Evolutionary conservation across 768 basidiomycete species (phyloP).

Genomic region (Hericium rajendrae): DNA sequence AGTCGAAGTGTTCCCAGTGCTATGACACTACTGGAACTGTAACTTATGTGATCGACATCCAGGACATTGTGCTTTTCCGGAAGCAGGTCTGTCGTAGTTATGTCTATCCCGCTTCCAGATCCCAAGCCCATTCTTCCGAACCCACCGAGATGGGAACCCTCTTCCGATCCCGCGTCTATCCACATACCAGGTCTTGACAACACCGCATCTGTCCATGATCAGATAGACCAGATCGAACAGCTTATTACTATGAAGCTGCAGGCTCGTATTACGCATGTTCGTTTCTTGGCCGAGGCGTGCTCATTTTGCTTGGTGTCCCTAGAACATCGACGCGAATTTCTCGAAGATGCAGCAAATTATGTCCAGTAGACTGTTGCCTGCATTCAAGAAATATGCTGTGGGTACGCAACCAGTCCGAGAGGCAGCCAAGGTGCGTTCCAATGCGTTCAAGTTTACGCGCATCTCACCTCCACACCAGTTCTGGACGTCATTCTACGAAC

Average conservation of each 20-base stretch:
- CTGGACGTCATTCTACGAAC: conserved; percentile 95
- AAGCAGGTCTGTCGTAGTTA: background rate
- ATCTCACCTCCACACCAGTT: conserved; percentile 42
- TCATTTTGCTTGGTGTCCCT: background rate
- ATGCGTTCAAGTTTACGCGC: background rate
- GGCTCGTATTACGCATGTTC: conserved; percentile 27
- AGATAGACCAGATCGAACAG: conserved; percentile 94
- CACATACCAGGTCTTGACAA: conserved; percentile 65
- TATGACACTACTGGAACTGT: no score
- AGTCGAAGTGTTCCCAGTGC: no score
- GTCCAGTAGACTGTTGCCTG: conserved; percentile 71
- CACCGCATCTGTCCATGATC: conserved; percentile 59
- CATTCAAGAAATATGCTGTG: conserved; percentile 83
- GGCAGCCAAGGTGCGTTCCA: conserved; percentile 66
- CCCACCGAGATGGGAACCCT: conserved; percentile 59
- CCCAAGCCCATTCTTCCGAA: conserved; percentile 45
- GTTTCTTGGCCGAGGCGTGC: background rate
- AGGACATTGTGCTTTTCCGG: no score
- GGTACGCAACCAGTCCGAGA: conserved; percentile 83
- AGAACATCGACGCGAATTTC: conserved; percentile 93
- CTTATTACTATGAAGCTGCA: conserved; percentile 88
- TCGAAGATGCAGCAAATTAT: conserved; percentile 81
- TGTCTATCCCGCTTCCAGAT: conserved; percentile 3
- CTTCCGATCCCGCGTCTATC: conserved; percentile 52
- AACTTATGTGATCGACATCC: no score